These are phyloP conservation scores for Senecio squalidus DNA, from an alignment of 140 eudicot genomes.

Conservation along the genomic window DNA sequence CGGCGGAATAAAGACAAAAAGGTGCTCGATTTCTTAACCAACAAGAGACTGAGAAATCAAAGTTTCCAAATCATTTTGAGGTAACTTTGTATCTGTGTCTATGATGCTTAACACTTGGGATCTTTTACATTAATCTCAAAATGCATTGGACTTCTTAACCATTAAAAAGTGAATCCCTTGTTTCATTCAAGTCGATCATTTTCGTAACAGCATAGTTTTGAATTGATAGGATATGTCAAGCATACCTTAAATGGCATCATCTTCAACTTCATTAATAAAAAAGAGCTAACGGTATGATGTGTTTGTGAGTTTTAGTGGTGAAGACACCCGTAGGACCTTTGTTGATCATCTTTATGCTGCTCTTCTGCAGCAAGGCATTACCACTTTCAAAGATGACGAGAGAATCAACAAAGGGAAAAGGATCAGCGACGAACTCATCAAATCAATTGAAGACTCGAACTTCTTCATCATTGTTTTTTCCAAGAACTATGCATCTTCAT, in stretches of 20 bases:
- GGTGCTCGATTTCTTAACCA: background rate
- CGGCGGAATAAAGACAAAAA: background rate
- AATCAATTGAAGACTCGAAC: constrained; percentile 1
- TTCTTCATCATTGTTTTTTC: constrained; percentile 10
- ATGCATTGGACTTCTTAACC: background rate
- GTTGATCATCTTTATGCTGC: constrained; percentile 3
- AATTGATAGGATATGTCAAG: background rate
- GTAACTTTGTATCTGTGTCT: background rate
- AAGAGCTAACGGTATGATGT: background rate
- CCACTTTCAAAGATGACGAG: background rate
- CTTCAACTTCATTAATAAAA: background rate
- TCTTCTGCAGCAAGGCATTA: background rate
- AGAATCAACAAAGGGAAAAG: background rate
- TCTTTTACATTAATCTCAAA: background rate
- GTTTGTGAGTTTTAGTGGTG: background rate
- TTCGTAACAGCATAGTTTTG: background rate
- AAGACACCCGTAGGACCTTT: background rate
- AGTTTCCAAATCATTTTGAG: background rate
- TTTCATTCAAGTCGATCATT: background rate
- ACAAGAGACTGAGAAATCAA: background rate
- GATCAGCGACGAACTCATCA: background rate
- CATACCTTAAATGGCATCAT: constrained; percentile 1
- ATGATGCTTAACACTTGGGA: background rate
- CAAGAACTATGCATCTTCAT: constrained; percentile 19
- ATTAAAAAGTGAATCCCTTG: background rate